Conservation (phyloP, 176 grass and related monocot species). For the Triticum dicoccoides region DNA sequence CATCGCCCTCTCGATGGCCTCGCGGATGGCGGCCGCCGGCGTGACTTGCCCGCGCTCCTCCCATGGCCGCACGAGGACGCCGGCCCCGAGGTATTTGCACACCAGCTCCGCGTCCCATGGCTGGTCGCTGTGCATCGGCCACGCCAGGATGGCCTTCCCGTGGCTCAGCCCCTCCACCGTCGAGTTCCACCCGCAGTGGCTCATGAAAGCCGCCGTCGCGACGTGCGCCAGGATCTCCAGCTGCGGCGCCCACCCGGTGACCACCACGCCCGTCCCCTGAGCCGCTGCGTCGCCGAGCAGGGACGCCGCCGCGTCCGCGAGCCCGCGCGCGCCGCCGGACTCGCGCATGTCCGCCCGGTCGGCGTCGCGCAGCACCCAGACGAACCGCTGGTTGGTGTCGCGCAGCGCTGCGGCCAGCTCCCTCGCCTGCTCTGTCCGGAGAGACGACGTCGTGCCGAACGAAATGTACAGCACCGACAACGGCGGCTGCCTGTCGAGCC, state of each 20-base stretch:
- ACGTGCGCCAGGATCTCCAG: constrained; percentile 55
- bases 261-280: not conserved
- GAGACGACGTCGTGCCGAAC: constrained; percentile 66
- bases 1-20: constrained; percentile 38
- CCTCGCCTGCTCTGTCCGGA: constrained; percentile 46
- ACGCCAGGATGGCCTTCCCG: constrained; percentile 54
- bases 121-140: constrained; percentile 82
- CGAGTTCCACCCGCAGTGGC: constrained; percentile 90
- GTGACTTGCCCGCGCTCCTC: constrained; percentile 27
- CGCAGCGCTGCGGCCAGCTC: constrained; percentile 60
- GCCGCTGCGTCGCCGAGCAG: constrained; percentile 8
- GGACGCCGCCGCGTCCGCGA: constrained; percentile 10
- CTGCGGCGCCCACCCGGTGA: constrained; percentile 65
- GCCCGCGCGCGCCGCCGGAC: not conserved
- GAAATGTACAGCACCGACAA: constrained; percentile 75
- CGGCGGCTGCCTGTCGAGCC: constrained; percentile 61
- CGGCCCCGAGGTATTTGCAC: constrained; percentile 49
- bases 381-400: constrained; percentile 28
- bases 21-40: constrained; percentile 28
- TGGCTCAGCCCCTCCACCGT: constrained; percentile 60
- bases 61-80: constrained; percentile 52
- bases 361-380: constrained; percentile 43
- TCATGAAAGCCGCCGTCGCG: constrained; percentile 65
- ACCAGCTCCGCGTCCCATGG: constrained; percentile 60
- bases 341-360: constrained; percentile 34